phyloP scores from a whole-genome alignment of 768 basidiomycete genomes.

The Lactifluus volemus region DNA sequence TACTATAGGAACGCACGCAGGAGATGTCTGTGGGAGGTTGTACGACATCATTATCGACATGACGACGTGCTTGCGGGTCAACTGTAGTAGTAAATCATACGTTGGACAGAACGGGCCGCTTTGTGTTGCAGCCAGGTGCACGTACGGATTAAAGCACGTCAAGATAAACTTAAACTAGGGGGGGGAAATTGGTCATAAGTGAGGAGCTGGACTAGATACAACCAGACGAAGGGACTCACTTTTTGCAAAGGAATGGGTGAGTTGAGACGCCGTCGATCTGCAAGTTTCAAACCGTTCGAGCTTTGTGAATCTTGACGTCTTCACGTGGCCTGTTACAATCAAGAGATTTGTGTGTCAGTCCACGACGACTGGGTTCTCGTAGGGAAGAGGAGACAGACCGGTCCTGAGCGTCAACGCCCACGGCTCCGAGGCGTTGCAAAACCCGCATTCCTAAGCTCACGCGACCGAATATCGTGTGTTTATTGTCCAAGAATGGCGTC shows the following conservation, averaged over 20 bases:
- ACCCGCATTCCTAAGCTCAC: constrained; percentile 89
- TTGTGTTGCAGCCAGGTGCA: no score
- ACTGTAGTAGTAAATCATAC: no score
- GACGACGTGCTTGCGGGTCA: no score
- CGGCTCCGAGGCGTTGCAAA: constrained; percentile 83
- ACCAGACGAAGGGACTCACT: no score
- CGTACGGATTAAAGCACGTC: no score
- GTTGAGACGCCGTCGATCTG: neutral
- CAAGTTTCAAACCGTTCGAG: constrained; percentile 23
- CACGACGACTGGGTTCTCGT: no score
- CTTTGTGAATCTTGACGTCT: constrained; percentile 88
- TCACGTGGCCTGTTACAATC: constrained; percentile 43
- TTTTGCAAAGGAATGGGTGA: no score
- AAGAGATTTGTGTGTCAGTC: neutral
- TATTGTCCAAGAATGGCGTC: constrained; percentile 76
- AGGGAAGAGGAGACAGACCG: constrained; percentile 38
- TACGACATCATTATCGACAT: no score
- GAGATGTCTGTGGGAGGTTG: neutral
- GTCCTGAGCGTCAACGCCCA: constrained; percentile 83
- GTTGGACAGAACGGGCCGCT: no score
- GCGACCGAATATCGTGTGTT: constrained; percentile 87
- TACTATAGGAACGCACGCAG: neutral
- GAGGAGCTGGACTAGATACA: no score
- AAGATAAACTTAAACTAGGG: no score
- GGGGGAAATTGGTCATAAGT: no score